These are phyloP conservation scores for Bacterosira constricta DNA, from an alignment of 108 stramenopile genomes.

Conservation along the genomic window DNA sequence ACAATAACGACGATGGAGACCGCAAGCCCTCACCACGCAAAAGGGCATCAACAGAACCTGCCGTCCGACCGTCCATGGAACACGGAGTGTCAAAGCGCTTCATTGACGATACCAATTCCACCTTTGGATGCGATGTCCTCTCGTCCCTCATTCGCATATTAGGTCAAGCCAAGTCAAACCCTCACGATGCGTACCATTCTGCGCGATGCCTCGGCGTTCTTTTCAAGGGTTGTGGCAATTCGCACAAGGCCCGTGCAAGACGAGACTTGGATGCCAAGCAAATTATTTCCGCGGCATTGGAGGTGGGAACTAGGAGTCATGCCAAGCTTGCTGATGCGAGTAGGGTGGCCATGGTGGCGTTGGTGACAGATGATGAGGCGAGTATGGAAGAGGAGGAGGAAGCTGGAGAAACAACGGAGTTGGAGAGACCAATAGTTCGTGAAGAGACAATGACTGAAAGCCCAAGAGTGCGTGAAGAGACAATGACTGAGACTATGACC, in stretches of 20 bases:
- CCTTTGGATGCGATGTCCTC: slow-evolving; percentile 70
- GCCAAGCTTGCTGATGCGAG: slow-evolving; percentile 67
- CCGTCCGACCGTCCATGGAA: slow-evolving; percentile 46
- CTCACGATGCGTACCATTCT: slow-evolving; percentile 86
- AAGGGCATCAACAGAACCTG: slow-evolving; percentile 46
- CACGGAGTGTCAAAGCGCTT: slow-evolving; percentile 59
- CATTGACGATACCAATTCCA: slow-evolving; percentile 65
- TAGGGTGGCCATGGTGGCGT: slow-evolving; percentile 37
- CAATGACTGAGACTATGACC: too few relatives aligned
- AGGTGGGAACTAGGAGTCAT: slow-evolving; percentile 82
- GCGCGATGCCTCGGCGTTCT: slow-evolving; percentile 80
- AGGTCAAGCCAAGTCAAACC: slow-evolving; percentile 75
- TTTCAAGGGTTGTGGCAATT: slow-evolving; percentile 63
- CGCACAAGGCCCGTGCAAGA: slow-evolving; percentile 71
- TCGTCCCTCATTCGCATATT: slow-evolving; percentile 76
- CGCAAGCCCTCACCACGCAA: slow-evolving; percentile 44
- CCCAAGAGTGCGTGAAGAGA: too few relatives aligned
- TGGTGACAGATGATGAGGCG: slow-evolving; percentile 44
- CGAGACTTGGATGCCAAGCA: slow-evolving; percentile 84
- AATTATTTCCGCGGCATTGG: slow-evolving; percentile 77
- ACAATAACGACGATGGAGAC: slow-evolving; percentile 30
- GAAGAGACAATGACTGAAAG: neutral
- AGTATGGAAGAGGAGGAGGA: slow-evolving; percentile 38
- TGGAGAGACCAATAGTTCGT: slow-evolving; percentile 1
- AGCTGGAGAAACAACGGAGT: slow-evolving; percentile 15